Percentiles rank a stretch among this genome's conserved stretches.
Conservation (phyloP, 2,329 filamentous ascomycete species). For the Epichloe bromicola region DNA sequence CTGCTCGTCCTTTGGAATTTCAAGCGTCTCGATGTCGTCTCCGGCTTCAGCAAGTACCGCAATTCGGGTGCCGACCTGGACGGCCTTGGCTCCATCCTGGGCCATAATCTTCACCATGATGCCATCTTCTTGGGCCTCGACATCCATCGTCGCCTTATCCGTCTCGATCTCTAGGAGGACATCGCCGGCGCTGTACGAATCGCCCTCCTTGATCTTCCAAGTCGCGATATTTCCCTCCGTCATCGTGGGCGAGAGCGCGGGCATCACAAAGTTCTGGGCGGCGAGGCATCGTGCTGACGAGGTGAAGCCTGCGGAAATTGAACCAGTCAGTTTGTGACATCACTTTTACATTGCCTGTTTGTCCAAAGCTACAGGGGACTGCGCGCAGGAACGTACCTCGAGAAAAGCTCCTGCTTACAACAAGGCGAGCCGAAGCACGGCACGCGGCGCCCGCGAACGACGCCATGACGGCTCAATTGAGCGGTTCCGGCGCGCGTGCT, state of each 20-base stretch:
- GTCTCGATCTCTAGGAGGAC: constrained; percentile 88
- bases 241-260: constrained; percentile 84
- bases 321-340: background rate
- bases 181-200: constrained; percentile 69
- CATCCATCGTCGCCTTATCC: constrained; percentile 90
- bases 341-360: background rate
- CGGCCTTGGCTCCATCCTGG: constrained; percentile 58
- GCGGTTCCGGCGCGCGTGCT: background rate
- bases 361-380: background rate
- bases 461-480: constrained; percentile 39
- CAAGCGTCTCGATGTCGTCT: constrained; percentile 62
- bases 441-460: constrained; percentile 51
- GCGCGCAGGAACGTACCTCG: constrained; percentile 38
- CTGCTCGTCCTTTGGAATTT: constrained; percentile 59
- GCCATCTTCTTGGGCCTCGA: constrained; percentile 84
- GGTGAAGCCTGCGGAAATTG: constrained; percentile 42
- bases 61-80: constrained; percentile 71
- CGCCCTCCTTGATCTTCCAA: constrained; percentile 82
- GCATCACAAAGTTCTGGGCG: constrained; percentile 84
- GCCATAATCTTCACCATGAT: constrained; percentile 72
- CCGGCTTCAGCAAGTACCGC: constrained; percentile 70
- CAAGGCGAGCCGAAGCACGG: constrained; percentile 49
- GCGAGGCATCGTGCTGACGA: constrained; percentile 51
- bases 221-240: constrained; percentile 79
- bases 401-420: constrained; percentile 31